Evolutionary conservation across 352 stramenopile genomes (phyloP), one percentile per base, ranked within the genome.

Genomic region (Vaucheria bursata): DNA sequence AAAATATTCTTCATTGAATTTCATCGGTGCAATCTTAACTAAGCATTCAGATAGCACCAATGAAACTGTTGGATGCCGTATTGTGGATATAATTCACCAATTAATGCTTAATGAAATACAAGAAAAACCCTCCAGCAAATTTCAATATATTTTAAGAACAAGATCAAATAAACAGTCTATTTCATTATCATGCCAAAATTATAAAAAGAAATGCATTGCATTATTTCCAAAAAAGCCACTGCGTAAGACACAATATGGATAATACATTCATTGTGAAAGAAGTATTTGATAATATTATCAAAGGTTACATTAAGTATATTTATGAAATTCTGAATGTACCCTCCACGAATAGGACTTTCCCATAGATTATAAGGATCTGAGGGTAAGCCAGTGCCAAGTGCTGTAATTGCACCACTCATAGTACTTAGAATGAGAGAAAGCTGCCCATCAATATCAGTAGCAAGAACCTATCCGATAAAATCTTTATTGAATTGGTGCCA

Each of bases 391-490:
- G 53, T 7, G 53, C 53, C 53, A 7, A 68, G 53, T 34, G 53
- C 53, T 2, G 53, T 68, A 2, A 68, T 2, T 2, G 53, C 37
- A 34, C 53, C 53, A 7, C 53, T 7, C 53, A 68, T 68, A 34
- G 53, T 68, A 2, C 2, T 7, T 34, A 68, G 53, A 31, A 68
- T 31, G 31, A 68, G 53, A 7, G 53, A 31, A 31, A 68, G 53
- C 53, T 68, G 31, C 31, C 53, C 53, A 2, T 34, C 8, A 31
- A 68, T 34, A 34, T 68, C 53, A 2, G 53, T 34, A 2, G 53
- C 53, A 2, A 68, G 53, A 31, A 68, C 53, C 53, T 68, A 34
- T n/a, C n/a, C n/a, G n/a, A n/a, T n/a, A n/a, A n/a, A n/a, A n/a
- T n/a, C n/a, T n/a, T n/a, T n/a, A n/a, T n/a, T n/a, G n/a, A n/a